Evolutionary conservation across 805 yeast genomes (phyloP), one percentile per base, ranked within the genome.

Genomic region (Ogataea populi-albae): DNA sequence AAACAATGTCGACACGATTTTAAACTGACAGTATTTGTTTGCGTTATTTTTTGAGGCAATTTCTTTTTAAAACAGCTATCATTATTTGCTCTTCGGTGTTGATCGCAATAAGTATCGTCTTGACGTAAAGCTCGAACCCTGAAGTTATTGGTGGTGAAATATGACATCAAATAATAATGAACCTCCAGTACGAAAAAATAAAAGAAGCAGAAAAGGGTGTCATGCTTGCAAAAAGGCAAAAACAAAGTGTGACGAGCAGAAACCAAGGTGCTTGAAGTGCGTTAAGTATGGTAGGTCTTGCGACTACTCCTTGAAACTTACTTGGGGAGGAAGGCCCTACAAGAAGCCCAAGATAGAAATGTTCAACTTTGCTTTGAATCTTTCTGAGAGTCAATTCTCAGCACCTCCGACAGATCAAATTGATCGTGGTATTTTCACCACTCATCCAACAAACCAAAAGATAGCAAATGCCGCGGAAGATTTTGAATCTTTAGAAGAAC

Each of bases 321-420:
- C 77, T 0, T 83, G 91, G 91, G 88, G 86, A 14, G 89, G 89
- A 0, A 57, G 87, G 31, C 86, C 86, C 0, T 73, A 66, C 52
- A 74, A 75, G 45, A 63, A 64, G 30, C 54, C 63, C 3, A 63
- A 61, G 52, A 52, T 64, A 45, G 58, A 54, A 50, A 58, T 47
- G 40, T 40, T 53, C 47, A 57, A 50, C 35, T 52, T 52, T 2
- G 34, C 55, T 14, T 61, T 57, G 9, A 27, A 33, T 6, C 14
- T 54, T 21, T 47, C 59, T 2, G 42, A 54, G 8, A 14, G 26
- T 11, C 46, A 48, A 7, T 33, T 36, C n/a, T n/a, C n/a, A n/a
- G n/a, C n/a, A n/a, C n/a, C n/a, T n/a, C n/a, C n/a, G n/a, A n/a
- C n/a, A n/a, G n/a, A n/a, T n/a, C n/a, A n/a, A n/a, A n/a, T n/a